These are phyloP conservation scores for Boechera divaricarpa DNA, from an alignment of 345 rosid species.

Conservation along the genomic window DNA sequence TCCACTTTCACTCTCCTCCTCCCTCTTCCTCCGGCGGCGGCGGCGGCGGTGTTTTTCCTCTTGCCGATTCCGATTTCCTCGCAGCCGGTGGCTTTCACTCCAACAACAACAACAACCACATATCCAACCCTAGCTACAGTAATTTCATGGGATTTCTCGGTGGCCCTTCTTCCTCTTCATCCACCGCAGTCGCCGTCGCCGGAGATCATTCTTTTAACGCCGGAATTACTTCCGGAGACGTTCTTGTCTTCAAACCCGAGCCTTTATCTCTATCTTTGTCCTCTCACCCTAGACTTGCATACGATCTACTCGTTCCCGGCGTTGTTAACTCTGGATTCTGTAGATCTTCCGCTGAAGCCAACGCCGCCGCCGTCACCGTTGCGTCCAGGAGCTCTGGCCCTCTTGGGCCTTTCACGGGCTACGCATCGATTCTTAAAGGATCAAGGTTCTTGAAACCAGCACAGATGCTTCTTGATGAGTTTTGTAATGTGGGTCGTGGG, in stretches of 20 bases:
- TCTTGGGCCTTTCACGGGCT: constrained; percentile 69
- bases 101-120: constrained; percentile 51
- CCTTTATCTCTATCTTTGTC: constrained; percentile 75
- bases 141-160: constrained; percentile 55
- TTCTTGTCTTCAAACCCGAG: constrained; percentile 60
- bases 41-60: constrained; percentile 54
- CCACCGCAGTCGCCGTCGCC: constrained; percentile 37
- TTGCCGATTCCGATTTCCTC: constrained; percentile 59
- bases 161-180: constrained; percentile 42
- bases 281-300: constrained; percentile 49
- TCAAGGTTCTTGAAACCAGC: constrained; percentile 92
- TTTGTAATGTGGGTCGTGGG: constrained; percentile 69
- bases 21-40: constrained; percentile 14
- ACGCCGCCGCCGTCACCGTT: constrained; percentile 47
- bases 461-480: constrained; percentile 78
- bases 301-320: constrained; percentile 38
- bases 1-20: constrained; percentile 41
- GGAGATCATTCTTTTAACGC: constrained; percentile 50
- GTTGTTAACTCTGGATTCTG: constrained; percentile 35
- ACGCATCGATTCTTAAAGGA: constrained; percentile 76
- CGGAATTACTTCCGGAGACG: constrained; percentile 49
- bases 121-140: constrained; percentile 55
- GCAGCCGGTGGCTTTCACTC: constrained; percentile 58
- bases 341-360: constrained; percentile 38
- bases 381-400: constrained; percentile 64